These are phyloP conservation scores for Penicillium polonicum DNA, from an alignment of 2,329 filamentous ascomycete genomes.

Conservation along the genomic window DNA sequence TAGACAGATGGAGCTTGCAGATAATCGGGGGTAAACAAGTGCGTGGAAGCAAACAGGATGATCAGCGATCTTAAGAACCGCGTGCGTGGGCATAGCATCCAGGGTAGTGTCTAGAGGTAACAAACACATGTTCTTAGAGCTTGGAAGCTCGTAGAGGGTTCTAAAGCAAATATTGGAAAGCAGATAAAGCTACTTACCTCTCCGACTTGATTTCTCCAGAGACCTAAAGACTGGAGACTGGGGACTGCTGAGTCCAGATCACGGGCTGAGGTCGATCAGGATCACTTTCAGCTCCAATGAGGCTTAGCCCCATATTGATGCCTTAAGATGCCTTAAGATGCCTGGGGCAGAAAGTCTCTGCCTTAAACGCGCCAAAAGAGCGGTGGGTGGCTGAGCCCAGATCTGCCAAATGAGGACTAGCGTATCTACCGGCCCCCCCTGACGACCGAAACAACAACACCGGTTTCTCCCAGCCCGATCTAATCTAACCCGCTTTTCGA, in stretches of 20 bases:
- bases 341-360: neutral
- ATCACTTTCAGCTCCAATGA: constrained; percentile 12
- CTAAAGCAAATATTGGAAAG: neutral
- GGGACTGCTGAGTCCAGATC: constrained; percentile 21
- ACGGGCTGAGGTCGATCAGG: constrained; percentile 13
- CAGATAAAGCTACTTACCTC: constrained; percentile 6
- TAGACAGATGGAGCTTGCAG: constrained; percentile 11
- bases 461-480: constrained; percentile 19
- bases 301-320: neutral
- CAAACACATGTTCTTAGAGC: constrained; percentile 5
- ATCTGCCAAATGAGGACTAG: constrained; percentile 11
- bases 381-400: constrained; percentile 10
- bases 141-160: neutral
- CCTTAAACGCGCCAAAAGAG: constrained; percentile 4
- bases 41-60: constrained; percentile 41
- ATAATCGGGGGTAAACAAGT: constrained; percentile 30
- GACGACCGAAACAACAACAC: constrained; percentile 29
- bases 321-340: neutral
- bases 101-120: constrained; percentile 11
- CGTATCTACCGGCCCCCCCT: constrained; percentile 16
- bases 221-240: constrained; percentile 15
- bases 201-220: constrained; percentile 4
- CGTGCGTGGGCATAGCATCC: constrained; percentile 41
- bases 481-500: constrained; percentile 25
- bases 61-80: constrained; percentile 21